phyloP scores from a whole-genome alignment of 352 stramenopile species.

The Sclerospora graminicola region DNA sequence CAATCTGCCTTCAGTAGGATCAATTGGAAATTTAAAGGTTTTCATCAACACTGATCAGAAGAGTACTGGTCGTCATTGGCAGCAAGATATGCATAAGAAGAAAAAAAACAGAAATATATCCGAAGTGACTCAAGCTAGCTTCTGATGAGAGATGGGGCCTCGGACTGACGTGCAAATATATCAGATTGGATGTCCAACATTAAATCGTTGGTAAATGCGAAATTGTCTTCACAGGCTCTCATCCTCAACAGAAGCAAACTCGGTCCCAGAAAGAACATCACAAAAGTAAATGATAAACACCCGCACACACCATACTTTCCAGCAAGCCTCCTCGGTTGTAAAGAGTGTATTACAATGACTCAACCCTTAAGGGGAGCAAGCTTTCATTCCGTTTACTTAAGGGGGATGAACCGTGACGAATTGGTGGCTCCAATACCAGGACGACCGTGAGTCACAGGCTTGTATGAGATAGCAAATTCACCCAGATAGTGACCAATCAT shows the following conservation, averaged over 20 bases:
- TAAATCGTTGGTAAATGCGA: conserved; percentile 39
- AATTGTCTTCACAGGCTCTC: conserved; percentile 40
- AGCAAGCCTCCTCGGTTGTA: conserved; percentile 15
- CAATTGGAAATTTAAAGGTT: conserved; percentile 82
- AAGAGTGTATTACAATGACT: conserved; percentile 83
- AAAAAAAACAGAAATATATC: conserved; percentile 15
- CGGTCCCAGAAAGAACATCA: too few species aligned
- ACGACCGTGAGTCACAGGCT: conserved; percentile 96
- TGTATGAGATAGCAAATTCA: conserved; percentile 99
- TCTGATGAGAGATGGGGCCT: conserved; percentile 25
- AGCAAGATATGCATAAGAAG: conserved; percentile 18
- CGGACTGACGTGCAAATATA: conserved; percentile 88
- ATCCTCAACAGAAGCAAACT: background rate
- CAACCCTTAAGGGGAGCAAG: conserved; percentile 35
- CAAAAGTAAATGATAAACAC: too few species aligned
- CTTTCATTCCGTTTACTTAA: conserved; percentile 86
- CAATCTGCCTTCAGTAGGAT: conserved; percentile 74
- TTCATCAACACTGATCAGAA: conserved; percentile 66
- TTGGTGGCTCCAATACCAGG: conserved; percentile 98
- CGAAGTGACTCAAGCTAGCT: background rate
- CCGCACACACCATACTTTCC: background rate
- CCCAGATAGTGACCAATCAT: conserved; percentile 99
- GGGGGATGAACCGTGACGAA: conserved; percentile 98
- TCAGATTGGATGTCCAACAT: conserved; percentile 52
- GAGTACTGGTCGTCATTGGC: conserved; percentile 67